Base-by-base conservation (phyloP, 192 early-diverging fungal genomes). In the Gaertneriomyces semiglobifer region DNA sequence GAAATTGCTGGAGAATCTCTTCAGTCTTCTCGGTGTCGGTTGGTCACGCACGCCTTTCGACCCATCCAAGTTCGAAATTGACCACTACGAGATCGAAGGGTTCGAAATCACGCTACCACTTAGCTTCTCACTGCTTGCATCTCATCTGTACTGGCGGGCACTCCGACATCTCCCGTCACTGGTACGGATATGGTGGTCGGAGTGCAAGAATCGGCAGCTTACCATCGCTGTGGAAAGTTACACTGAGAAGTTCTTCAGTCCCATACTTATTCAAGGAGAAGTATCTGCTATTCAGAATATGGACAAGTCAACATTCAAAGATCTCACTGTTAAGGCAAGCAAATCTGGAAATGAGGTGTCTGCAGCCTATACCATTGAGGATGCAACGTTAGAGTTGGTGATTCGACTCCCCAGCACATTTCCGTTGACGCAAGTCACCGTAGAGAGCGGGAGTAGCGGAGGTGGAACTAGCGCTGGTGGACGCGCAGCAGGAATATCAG, bases 131-230 rank as follows among this genome's bases (percentile, higher is more conserved):
- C 60, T 93, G 2, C 72, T 94, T 4, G 83, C 83, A n/a, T 84
- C 87, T 0, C 90, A 93, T 73, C 16, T 92, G 10, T 92, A 92
- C 62, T 89, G 82, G 68, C 73, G 81, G 1, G 63, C 80, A 25
- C 63, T 94, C 8, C 72, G 75, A 18, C 74, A 81, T 51, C 73
- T 87, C 6, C 90, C 92, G 1, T 81, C 88, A 14, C 74, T 93
- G 61, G 87, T 89, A 7, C 74, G 89, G 56, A 74, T 76, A 7
- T 94, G 90, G 90, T 94, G 90, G 88, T 78, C 83, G 4, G 84
- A 90, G 65, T 88, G 87, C 77, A 91, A 90, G 72, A 78, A 89
- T 41, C 75, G 92, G 8, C 92, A 93, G 65, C 61, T 90, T 45
- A 81, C 72, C 18, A 69, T 90, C 47, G 84, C 84, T 3, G 84